Conservation (phyloP, 805 yeast species). For the Kodamaea hsintzibuensis region DNA sequence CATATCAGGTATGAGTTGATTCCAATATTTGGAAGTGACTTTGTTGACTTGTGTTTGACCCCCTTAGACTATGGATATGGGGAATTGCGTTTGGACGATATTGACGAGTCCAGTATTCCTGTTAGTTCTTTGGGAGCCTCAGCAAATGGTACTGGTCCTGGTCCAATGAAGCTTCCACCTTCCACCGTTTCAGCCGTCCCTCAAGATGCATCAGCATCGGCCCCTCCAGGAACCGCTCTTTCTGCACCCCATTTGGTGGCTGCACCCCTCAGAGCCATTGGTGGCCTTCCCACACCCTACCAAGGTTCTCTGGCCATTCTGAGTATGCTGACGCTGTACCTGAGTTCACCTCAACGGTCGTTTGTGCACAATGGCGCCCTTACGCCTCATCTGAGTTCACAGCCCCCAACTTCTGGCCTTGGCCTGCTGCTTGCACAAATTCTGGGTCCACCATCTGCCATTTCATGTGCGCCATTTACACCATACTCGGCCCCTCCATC, state of each 20-base stretch:
- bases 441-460: background rate
- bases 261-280: background rate
- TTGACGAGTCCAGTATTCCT: background rate
- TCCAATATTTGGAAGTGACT: constrained; percentile 76
- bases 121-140: background rate
- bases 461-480: background rate
- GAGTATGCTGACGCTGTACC: background rate
- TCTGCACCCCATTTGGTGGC: background rate
- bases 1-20: constrained; percentile 72
- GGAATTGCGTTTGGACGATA: constrained; percentile 48
- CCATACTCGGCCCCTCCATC: background rate
- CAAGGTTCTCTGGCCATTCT: background rate
- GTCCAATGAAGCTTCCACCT: background rate
- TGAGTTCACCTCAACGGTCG: background rate
- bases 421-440: background rate
- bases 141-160: background rate
- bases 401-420: background rate
- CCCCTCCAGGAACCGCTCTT: background rate
- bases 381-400: background rate
- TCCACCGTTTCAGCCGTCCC: background rate
- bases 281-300: background rate
- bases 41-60: constrained; percentile 58
- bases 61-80: constrained; percentile 69
- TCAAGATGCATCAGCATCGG: background rate
- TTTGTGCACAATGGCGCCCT: background rate